Conservation (phyloP, 768 basidiomycete genomes). For the Tricholoma hemisulphureum region DNA sequence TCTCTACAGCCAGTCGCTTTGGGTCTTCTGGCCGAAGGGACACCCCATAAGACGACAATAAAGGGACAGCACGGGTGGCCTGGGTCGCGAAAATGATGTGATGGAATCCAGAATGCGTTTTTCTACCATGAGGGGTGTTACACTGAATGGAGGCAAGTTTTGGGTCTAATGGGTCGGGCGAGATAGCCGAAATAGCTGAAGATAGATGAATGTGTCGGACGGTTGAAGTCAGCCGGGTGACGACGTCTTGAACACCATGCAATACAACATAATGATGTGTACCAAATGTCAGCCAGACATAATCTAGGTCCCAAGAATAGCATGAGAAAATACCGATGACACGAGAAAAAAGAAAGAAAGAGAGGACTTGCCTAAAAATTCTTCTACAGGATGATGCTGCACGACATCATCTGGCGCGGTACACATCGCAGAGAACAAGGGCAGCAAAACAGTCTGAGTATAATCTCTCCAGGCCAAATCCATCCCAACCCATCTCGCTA, state of each 20-base stretch:
- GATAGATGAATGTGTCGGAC: constrained; percentile 54
- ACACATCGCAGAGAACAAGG: constrained; percentile 72
- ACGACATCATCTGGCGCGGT: constrained; percentile 60
- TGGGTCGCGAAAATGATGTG: constrained; percentile 75
- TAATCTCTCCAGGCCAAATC: constrained; percentile 55
- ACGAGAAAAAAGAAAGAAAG: background rate
- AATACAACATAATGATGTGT: constrained; percentile 67
- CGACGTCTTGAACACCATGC: constrained; percentile 60
- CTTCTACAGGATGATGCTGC: constrained; percentile 56
- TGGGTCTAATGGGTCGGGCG: constrained; percentile 34
- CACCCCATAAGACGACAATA: constrained; percentile 48
- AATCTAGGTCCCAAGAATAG: constrained; percentile 42
- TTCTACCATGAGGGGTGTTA: constrained; percentile 24
- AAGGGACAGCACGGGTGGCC: constrained; percentile 57
- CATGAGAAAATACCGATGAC: background rate
- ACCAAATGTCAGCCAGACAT: constrained; percentile 65
- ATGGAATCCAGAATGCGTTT: constrained; percentile 49
- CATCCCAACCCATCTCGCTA: constrained; percentile 44
- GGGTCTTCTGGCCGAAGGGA: constrained; percentile 29
- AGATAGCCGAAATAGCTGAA: constrained; percentile 47
- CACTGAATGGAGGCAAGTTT: constrained; percentile 40
- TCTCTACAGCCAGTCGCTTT: constrained; percentile 32
- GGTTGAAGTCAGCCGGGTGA: constrained; percentile 45
- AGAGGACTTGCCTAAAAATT: constrained; percentile 55
- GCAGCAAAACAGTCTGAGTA: constrained; percentile 51